Conservation (phyloP, 2,329 filamentous ascomycete species). For the Aschersonia sp. region DNA sequence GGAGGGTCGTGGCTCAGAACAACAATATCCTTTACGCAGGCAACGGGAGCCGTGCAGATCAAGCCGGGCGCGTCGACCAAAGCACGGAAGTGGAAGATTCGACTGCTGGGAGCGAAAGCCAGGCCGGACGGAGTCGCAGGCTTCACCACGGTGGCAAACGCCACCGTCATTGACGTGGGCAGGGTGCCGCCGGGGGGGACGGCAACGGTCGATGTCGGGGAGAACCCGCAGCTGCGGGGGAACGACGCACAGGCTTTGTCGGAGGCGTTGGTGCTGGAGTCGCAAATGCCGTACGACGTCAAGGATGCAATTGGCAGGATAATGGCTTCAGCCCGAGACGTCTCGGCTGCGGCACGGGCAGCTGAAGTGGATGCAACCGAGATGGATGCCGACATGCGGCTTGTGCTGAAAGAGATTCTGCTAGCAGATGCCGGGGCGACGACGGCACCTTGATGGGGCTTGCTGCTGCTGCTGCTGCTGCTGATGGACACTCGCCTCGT, state of each 20-base stretch:
- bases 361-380: constrained; percentile 8
- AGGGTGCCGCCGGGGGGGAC: constrained; percentile 3
- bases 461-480: too few species aligned
- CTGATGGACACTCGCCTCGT: too few species aligned
- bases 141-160: too few species aligned
- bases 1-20: constrained; percentile 3
- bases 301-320: constrained; percentile 8
- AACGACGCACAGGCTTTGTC: constrained; percentile 7
- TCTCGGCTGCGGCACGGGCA: constrained; percentile 3
- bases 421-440: constrained; percentile 4
- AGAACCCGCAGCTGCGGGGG: constrained; percentile 3
- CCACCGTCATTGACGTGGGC: constrained; percentile 3
- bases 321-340: constrained; percentile 1
- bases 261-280: constrained; percentile 6
- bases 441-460: neutral
- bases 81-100: constrained; percentile 3
- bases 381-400: constrained; percentile 8
- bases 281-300: constrained; percentile 5
- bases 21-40: constrained; percentile 4
- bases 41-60: constrained; percentile 3
- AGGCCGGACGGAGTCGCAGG: neutral
- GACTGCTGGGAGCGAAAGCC: constrained; percentile 1
- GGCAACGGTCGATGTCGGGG: constrained; percentile 4
- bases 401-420: constrained; percentile 7
- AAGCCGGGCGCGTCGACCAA: neutral